Evolutionary conservation across 2,329 filamentous ascomycete species (phyloP), one percentile per base, ranked within the genome.

Genomic region (Shiraia sp.): DNA sequence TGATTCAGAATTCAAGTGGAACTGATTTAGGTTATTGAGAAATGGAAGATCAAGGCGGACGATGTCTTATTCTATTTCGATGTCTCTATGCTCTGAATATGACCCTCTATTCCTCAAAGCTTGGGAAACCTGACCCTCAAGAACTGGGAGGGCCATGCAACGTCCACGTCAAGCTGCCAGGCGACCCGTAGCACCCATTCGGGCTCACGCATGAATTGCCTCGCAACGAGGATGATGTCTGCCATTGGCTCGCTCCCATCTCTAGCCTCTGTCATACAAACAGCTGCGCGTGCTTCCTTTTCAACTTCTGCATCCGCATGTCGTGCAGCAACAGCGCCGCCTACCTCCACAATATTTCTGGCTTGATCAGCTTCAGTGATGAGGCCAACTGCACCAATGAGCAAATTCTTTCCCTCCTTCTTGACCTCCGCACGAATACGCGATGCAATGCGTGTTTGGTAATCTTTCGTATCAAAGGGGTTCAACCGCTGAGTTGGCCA

Each of bases 171-270:
- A 43, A 80, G 45, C 52, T 72, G 68, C 63, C 72, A 74, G 7
- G 76, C 77, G 1, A 79, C 75, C 29, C 60, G 74, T 25, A 80
- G 47, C 19, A 79, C 77, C 77, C 77, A 79, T 49, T 79, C 77
- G 0, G 77, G 76, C 60, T 80, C 77, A 6, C 78, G 66, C 69
- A 80, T 71, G 45, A 80, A 80, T 48, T 80, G 77, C 30, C 77
- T 68, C 1, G 73, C 78, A 25, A 80, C 70, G n/a, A 80, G 50
- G 16, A 79, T 66, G 0, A 74, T 72, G 65, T 80, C 77, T 0
- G 76, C 73, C 69, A 68, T 61, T 0, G 63, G 61, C 32, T 64
- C 61, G 2, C 53, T 49, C 1, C 55, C 62, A 6, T 55, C 46
- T 1, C 36, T 51, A 1, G 54, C 36, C 26, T 73, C 64, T 1